Evolutionary conservation across 2,329 filamentous ascomycete genomes (phyloP).

Genomic region (Cladosporium cucumerinum): DNA sequence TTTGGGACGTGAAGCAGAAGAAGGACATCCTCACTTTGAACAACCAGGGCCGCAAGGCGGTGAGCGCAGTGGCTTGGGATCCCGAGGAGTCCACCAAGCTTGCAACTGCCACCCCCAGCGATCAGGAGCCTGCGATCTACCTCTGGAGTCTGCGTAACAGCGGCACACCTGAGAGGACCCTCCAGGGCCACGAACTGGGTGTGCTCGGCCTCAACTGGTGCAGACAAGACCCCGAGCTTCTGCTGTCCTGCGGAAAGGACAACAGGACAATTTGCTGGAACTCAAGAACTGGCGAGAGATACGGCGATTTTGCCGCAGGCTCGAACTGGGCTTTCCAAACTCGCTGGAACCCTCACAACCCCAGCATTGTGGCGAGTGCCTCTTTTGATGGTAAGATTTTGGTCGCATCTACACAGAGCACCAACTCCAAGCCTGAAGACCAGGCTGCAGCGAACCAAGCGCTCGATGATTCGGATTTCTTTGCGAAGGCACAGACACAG

Average conservation of each 20-base stretch:
- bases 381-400: conserved; percentile 97
- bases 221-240: conserved; percentile 77
- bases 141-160: conserved; percentile 96
- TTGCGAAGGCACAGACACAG: conserved; percentile 86
- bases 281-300: conserved; percentile 79
- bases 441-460: conserved; percentile 62
- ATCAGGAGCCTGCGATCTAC: conserved; percentile 81
- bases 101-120: conserved; percentile 85
- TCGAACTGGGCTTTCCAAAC: conserved; percentile 99
- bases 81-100: conserved; percentile 90
- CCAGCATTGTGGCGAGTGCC: conserved; percentile 86
- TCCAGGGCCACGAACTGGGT: conserved; percentile 91
- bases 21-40: conserved; percentile 95
- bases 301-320: conserved; percentile 92
- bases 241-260: conserved; percentile 94
- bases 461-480: conserved; percentile 92
- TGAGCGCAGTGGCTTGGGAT: conserved; percentile 96
- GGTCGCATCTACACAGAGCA: conserved; percentile 91
- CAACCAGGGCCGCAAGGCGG: conserved; percentile 80
- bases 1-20: conserved; percentile 98
- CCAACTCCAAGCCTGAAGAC: conserved; percentile 67
- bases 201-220: conserved; percentile 96
- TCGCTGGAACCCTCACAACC: conserved; percentile 89
- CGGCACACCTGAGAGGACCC: conserved; percentile 82
- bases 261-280: conserved; percentile 97